Percentiles rank a stretch among this genome's conserved stretches.
Conservation (phyloP, 305 asterid genomes). For the Fraxinus sp. region DNA sequence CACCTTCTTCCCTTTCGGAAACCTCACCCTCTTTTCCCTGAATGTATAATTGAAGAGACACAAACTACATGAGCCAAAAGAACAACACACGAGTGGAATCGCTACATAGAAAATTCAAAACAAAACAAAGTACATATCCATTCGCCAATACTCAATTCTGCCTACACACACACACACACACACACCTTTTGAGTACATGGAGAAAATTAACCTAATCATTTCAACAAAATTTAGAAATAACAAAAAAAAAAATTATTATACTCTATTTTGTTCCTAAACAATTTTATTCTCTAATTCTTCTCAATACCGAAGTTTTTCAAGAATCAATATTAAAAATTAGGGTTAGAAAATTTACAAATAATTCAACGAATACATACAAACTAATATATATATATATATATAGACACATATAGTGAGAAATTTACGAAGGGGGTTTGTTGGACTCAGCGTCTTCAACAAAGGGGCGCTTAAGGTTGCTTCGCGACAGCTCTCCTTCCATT, state of each 20-base stretch:
- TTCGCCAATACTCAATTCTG: not conserved
- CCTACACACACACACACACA: not conserved
- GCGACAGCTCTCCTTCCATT: slow-evolving; percentile 63
- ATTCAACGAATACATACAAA: not conserved
- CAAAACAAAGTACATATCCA: not conserved
- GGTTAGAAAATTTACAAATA: not conserved
- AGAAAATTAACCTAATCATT: not conserved
- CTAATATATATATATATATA: not conserved
- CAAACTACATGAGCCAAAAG: not conserved
- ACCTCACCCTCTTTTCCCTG: slow-evolving; percentile 82
- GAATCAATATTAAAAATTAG: slow-evolving; percentile 15
- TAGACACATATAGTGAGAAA: slow-evolving; percentile 17
- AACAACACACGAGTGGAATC: slow-evolving; percentile 7
- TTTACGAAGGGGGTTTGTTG: slow-evolving; percentile 49
- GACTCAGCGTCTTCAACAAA: slow-evolving; percentile 61
- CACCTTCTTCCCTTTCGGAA: slow-evolving; percentile 91
- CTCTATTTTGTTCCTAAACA: not conserved
- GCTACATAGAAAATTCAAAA: not conserved
- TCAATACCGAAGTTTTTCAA: not conserved
- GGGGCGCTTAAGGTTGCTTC: slow-evolving; percentile 54
- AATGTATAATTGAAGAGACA: not conserved
- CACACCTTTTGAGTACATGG: not conserved
- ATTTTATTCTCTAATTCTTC: not conserved
- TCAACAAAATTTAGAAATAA: not conserved
- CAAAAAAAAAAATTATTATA: not conserved